Base-by-base conservation (phyloP, 352 stramenopile species). In the Globisporangium barbulae region DNA sequence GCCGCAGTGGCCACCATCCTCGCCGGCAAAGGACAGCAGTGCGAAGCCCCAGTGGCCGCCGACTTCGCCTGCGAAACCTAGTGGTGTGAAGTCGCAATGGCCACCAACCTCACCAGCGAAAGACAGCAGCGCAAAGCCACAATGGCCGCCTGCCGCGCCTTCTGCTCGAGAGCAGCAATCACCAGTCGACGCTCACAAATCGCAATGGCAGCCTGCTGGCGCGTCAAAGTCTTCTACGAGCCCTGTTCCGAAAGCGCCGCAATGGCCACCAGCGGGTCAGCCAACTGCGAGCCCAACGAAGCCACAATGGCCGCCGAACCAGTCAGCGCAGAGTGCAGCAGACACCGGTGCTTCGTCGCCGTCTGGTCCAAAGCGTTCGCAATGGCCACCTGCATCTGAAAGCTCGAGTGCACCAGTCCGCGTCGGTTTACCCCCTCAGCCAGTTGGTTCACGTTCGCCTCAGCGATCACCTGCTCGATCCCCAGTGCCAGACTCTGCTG, bases 311-410 rank as follows among this genome's bases (percentile, higher is more conserved):
- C 70, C 74, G 10, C 69, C 79, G 12, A 61, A 75, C 15, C 49
- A 65, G 10, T 63, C 64, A 10, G 64, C 59, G 44, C 55, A 67
- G 5, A 55, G 66, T 22, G 31, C 63, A 31, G 67, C 72, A 9
- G 57, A 61, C 22, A 39, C 41, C 8, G 19, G 25, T 30, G 15
- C 19, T 7, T 9, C 28, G 4, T 66, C 52, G 22, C 61, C 61
- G 10, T 54, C 50, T 28, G 44, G 12, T 8, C 31, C 57, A 13
- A 85, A 84, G 67, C 74, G 69, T 13, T 45, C 71, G 0, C 80
- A 89, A 50, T 90, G 81, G 79, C 78, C 79, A 2, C 77, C 77
- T 52, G 63, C 67, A 33, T 58, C 69, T 17, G 25, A 57, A 8
- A 37, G 19, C n/a, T 53, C 59, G 5, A 45, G 22, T 21, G 8